Evolutionary conservation across 805 yeast species (phyloP).

Genomic region (Alloascoidea hylecoeti): DNA sequence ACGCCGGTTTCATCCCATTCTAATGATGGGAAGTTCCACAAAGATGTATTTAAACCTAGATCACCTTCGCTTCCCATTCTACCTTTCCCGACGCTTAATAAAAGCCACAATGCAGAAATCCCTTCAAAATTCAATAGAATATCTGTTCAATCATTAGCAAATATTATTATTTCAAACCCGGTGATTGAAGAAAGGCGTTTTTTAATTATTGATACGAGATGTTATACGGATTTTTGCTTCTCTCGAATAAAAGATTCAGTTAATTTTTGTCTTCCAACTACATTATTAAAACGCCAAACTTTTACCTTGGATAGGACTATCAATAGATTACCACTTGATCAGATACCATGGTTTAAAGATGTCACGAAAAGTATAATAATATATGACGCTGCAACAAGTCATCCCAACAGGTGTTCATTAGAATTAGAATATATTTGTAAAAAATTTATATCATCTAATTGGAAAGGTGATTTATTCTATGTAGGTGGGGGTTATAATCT

Average conservation of each 20-base stretch:
- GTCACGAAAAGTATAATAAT: not conserved
- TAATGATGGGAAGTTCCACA: too few relatives aligned
- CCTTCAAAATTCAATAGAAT: not conserved
- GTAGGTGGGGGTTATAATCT: not conserved
- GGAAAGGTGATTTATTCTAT: not conserved
- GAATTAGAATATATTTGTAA: not conserved
- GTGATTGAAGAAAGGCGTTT: not conserved
- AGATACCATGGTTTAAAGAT: not conserved
- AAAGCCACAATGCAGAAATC: not conserved
- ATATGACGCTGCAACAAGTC: not conserved
- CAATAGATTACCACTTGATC: not conserved
- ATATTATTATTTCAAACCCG: not conserved
- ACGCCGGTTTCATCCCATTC: too few relatives aligned
- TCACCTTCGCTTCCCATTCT: conserved; percentile 1
- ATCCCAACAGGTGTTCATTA: not conserved
- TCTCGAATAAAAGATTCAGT: not conserved
- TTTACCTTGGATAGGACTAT: not conserved
- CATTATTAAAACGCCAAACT: not conserved
- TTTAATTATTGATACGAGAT: not conserved
- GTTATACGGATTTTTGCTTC: not conserved
- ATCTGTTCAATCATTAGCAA: not conserved
- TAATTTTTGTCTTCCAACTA: not conserved
- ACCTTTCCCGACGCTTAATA: not conserved
- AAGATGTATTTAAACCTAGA: too few relatives aligned
- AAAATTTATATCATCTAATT: not conserved